These are phyloP conservation scores for Hirschfeldia incana DNA, from an alignment of 345 rosid species.

Conservation along the genomic window DNA sequence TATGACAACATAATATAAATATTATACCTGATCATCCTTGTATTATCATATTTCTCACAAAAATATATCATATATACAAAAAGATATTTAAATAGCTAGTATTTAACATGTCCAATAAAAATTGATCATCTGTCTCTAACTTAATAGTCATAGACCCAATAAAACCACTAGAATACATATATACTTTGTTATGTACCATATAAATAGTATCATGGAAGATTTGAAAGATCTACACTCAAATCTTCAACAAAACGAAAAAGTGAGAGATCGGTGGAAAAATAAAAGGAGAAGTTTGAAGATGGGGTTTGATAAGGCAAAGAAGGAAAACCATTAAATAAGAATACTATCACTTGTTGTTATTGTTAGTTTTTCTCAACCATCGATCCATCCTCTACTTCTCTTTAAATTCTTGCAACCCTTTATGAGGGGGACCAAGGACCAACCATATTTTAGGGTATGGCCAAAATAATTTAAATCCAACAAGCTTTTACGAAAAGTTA, in stretches of 20 bases:
- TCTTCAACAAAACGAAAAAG: slow-evolving; percentile 31
- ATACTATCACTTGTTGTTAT: slow-evolving; percentile 36
- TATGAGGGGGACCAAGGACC: slow-evolving; percentile 43
- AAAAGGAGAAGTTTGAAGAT: slow-evolving; percentile 38
- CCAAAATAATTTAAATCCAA: slow-evolving; percentile 29
- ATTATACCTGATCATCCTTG: not conserved
- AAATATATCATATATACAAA: not conserved
- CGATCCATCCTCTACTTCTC: slow-evolving; percentile 28
- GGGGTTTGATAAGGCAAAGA: slow-evolving; percentile 44
- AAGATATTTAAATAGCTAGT: not conserved
- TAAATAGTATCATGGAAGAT: slow-evolving; percentile 31
- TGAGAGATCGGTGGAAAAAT: slow-evolving; percentile 33
- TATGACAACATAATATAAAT: not conserved
- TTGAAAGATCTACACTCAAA: slow-evolving; percentile 36
- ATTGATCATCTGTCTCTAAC: not conserved
- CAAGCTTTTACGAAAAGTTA: slow-evolving; percentile 25
- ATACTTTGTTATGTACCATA: slow-evolving; percentile 28
- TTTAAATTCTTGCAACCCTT: slow-evolving; percentile 38
- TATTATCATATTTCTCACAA: not conserved
- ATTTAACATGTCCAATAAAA: not conserved
- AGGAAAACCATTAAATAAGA: slow-evolving; percentile 43
- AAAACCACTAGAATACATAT: slow-evolving; percentile 26
- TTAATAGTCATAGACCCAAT: not conserved
- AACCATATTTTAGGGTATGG: slow-evolving; percentile 40
- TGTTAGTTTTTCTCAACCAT: slow-evolving; percentile 42